phyloP scores from a whole-genome alignment of 805 yeast genomes.

The Blastobotrys attinorum region DNA sequence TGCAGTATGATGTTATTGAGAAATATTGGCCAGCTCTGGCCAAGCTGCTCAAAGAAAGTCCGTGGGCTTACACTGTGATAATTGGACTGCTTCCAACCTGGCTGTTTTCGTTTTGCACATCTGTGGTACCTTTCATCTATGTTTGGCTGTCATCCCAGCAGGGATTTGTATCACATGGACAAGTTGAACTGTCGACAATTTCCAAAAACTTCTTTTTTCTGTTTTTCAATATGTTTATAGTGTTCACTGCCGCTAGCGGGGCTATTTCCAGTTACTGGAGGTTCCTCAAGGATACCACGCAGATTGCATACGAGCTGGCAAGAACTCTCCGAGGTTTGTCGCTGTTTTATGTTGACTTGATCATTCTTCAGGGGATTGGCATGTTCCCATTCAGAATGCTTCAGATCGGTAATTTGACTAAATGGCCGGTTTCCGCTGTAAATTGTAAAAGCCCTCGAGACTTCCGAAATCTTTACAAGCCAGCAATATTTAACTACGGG shows the following conservation, averaged over 20 bases:
- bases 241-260: conserved; percentile 90
- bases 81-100: conserved; percentile 90
- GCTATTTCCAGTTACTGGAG: conserved; percentile 68
- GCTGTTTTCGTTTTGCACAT: conserved; percentile 77
- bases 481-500: conserved; percentile 91
- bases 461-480: conserved; percentile 63
- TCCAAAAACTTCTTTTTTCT: conserved; percentile 91
- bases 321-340: conserved; percentile 72
- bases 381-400: conserved; percentile 85
- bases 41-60: conserved; percentile 49
- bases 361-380: conserved; percentile 72
- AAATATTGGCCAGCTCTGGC: conserved; percentile 82
- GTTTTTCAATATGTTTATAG: conserved; percentile 86
- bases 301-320: conserved; percentile 81
- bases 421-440: conserved; percentile 59
- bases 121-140: conserved; percentile 76
- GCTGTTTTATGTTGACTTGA: conserved; percentile 82
- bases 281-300: conserved; percentile 78
- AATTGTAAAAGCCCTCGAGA: conserved; percentile 79
- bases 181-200: conserved; percentile 83
- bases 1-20: conserved; percentile 69
- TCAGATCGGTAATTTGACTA: conserved; percentile 66
- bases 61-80: conserved; percentile 69
- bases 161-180: conserved; percentile 87
- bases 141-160: conserved; percentile 76